Conservation (phyloP, 129 eudicot species). For the Apium graveolens region DNA sequence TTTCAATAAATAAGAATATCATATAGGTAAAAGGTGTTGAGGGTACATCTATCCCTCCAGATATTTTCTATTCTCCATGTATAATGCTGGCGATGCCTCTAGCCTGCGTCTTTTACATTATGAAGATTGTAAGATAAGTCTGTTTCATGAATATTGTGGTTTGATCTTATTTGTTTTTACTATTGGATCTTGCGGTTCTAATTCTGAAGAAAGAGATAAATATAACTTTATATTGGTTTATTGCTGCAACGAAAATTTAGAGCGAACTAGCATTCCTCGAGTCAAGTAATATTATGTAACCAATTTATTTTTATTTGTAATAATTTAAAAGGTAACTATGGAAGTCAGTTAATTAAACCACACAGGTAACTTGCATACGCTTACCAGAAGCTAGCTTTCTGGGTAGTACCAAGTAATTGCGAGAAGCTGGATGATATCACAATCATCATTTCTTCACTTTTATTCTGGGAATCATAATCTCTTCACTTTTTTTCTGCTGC, state of each 20-base stretch:
- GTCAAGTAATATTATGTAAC: background rate
- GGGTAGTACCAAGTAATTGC: no score
- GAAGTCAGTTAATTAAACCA: background rate
- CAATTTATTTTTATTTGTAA: background rate
- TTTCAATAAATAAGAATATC: no score
- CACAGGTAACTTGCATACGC: no score
- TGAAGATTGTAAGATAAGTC: background rate
- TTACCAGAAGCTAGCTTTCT: no score
- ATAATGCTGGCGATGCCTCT: background rate
- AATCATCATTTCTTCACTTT: no score
- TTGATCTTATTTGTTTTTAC: background rate
- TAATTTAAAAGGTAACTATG: background rate
- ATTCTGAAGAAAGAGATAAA: no score
- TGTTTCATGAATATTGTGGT: background rate
- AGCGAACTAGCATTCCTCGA: background rate
- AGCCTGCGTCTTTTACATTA: background rate
- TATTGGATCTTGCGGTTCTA: background rate
- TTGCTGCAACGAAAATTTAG: background rate
- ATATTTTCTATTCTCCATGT: background rate
- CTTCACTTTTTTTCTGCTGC: no score
- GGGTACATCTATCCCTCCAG: background rate
- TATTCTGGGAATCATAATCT: no score
- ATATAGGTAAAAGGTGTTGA: background rate
- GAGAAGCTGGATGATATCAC: no score
- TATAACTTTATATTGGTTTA: no score